A percentile compares a stretch with the other conserved stretches of the same genome.
These are phyloP conservation scores for Coccomyxa sp. DNA, from an alignment of 139 green algal genomes.

Conservation along the genomic window DNA sequence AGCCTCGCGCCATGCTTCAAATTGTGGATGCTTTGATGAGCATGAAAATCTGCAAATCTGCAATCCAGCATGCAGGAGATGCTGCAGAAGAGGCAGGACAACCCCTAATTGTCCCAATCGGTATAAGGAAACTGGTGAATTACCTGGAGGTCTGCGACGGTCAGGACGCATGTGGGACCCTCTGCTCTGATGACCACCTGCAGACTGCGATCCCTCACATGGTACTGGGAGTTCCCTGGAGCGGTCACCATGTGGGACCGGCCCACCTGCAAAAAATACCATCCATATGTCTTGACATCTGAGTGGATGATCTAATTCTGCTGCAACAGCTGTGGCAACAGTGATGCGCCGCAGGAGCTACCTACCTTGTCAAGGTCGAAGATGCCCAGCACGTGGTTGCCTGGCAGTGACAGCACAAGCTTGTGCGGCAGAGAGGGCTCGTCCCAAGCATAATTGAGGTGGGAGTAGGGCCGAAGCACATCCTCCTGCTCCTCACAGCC, in stretches of 20 bases:
- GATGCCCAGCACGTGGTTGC: conserved; percentile 39
- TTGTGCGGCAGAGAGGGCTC: conserved; percentile 60
- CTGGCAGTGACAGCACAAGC: conserved; percentile 64
- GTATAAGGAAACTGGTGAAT: background rate
- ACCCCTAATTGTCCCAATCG: too few species aligned
- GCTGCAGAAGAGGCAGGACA: too few species aligned
- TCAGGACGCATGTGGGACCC: conserved; percentile 66
- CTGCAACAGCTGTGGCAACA: background rate
- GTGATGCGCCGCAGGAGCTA: background rate
- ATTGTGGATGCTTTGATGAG: too few species aligned
- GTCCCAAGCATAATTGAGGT: conserved; percentile 80
- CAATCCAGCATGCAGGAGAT: too few species aligned
- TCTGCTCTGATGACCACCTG: conserved; percentile 51
- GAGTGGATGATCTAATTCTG: background rate
- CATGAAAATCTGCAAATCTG: too few species aligned
- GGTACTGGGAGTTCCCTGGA: conserved; percentile 2
- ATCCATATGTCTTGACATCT: too few species aligned
- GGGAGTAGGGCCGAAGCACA: conserved; percentile 74
- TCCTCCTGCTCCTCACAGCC: conserved; percentile 57
- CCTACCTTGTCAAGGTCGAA: conserved; percentile 57
- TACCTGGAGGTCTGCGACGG: conserved; percentile 42
- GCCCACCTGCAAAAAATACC: conserved; percentile 30
- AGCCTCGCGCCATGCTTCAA: too few species aligned
- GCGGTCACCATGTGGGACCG: conserved; percentile 6
- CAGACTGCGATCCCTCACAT: conserved; percentile 16